phyloP scores from a whole-genome alignment of 352 stramenopile genomes.

The Phytophthora hibernalis region DNA sequence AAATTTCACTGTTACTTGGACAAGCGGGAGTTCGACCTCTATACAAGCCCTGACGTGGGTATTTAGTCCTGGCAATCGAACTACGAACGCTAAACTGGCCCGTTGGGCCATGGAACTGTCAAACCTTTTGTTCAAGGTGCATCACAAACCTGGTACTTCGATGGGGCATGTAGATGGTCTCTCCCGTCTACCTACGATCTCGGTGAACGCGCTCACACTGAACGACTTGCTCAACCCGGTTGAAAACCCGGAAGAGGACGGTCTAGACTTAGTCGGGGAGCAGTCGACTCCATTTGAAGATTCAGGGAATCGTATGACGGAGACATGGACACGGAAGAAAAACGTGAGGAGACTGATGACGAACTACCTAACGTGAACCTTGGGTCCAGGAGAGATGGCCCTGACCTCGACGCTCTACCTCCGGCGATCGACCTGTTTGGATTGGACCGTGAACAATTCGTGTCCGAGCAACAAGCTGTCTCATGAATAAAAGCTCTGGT shows the following conservation, averaged over 20 bases:
- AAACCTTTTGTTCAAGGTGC: not conserved
- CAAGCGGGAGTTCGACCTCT: conserved; percentile 8
- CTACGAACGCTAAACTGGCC: not conserved
- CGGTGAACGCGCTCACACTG: not conserved
- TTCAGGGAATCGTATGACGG: no score
- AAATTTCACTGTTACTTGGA: conserved; percentile 17
- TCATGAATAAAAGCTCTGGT: no score
- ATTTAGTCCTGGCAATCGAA: conserved; percentile 4
- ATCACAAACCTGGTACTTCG: conserved; percentile 2
- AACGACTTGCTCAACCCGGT: not conserved
- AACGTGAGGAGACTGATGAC: no score
- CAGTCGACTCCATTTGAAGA: no score
- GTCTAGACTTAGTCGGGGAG: no score
- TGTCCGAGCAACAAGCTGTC: not conserved
- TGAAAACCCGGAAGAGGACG: not conserved
- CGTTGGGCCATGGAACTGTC: conserved; percentile 11
- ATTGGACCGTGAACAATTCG: not conserved
- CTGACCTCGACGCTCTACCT: no score
- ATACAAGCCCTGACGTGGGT: conserved; percentile 9
- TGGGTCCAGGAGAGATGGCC: no score
- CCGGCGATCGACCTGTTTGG: not conserved
- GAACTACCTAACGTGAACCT: no score
- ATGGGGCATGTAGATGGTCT: conserved; percentile 15
- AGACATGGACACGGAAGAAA: no score
- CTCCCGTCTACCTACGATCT: not conserved